phyloP scores from a whole-genome alignment of 257 asterid species.

The Hygrophila difformis region DNA sequence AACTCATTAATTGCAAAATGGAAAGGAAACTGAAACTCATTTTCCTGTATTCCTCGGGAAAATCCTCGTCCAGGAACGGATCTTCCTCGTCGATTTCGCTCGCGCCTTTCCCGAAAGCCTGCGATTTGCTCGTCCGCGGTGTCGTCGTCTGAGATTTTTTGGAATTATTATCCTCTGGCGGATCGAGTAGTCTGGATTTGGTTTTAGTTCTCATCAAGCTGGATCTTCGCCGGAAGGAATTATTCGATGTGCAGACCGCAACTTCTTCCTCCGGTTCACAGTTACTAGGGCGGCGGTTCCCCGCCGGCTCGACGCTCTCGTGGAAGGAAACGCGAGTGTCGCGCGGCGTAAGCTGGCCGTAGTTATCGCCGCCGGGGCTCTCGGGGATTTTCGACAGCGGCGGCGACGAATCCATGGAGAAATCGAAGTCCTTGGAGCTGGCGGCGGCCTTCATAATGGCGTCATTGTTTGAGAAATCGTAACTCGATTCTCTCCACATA shows the following conservation, averaged over 20 bases:
- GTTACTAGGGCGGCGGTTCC: slow-evolving; percentile 39
- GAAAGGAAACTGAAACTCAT: slow-evolving; percentile 11
- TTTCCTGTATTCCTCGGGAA: slow-evolving; percentile 19
- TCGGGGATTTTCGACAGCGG: slow-evolving; percentile 46
- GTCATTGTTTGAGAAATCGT: slow-evolving; percentile 48
- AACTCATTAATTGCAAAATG: slow-evolving; percentile 16
- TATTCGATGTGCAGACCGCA: slow-evolving; percentile 43
- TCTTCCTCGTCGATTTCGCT: slow-evolving; percentile 18
- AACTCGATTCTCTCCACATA: slow-evolving; percentile 34
- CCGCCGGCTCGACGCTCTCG: slow-evolving; percentile 27
- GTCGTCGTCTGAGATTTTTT: neutral
- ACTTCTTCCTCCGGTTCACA: slow-evolving; percentile 56
- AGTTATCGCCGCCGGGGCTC: slow-evolving; percentile 27
- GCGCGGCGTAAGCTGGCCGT: slow-evolving; percentile 27
- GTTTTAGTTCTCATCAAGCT: slow-evolving; percentile 32
- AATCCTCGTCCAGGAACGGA: slow-evolving; percentile 22
- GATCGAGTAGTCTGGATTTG: slow-evolving; percentile 60
- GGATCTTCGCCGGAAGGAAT: slow-evolving; percentile 45
- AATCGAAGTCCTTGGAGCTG: slow-evolving; percentile 35
- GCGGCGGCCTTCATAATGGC: slow-evolving; percentile 41
- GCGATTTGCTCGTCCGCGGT: neutral
- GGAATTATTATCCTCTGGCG: slow-evolving; percentile 30
- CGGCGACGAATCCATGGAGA: slow-evolving; percentile 39
- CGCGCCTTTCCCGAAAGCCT: neutral
- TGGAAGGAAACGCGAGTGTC: slow-evolving; percentile 46